Base-by-base conservation (phyloP, 2,329 filamentous ascomycete genomes). In the Penicillium freii region DNA sequence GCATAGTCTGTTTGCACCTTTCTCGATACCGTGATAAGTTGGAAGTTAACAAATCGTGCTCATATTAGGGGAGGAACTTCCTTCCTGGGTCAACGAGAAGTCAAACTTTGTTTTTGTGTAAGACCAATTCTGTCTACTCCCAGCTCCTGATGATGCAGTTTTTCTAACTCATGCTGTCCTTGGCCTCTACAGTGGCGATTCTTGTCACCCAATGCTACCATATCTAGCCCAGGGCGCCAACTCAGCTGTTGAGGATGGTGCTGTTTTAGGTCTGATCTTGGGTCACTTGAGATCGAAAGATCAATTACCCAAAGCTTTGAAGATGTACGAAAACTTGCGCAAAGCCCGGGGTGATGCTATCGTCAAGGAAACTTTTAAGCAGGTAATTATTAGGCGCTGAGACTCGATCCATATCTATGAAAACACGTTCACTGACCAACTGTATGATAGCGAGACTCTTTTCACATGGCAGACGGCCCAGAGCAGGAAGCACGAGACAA, bases 201-300 rank as follows among this genome's bases (percentile, higher is more conserved):
- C 83, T 1, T 87, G 84, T 58, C 86, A 87, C 66, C 82, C 84
- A 0, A 87, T 87, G 84, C 73, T 87, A 2, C 84, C 84, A 3
- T 83, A 84, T 61, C 76, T 85, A 29, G 87, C 84, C 0, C 87
- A 86, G 70, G 87, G 87, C 0, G 87, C 87, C 15, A 88, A 88
- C 66, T 86, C 82, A 0, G 82, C 84, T 0, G 77, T 90, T 1
- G 87, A 90, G 66, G 87, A 90, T 52, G 87, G 86, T 0, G 85
- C 86, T 0, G 85, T 87, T 0, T 72, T 90, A 0, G 87, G 87
- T 0, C 75, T 79, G 0, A 65, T 89, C 1, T 73, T 90, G 0
- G 80, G 81, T 0, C 75, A 80, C 3, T 74, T 87, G 10, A 71
- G 75, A 34, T 71, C 69, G 0, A 79, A 76, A 46, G 64, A 63